Conservation (phyloP, 192 early-diverging fungal genomes). For the Dispira simplex region DNA sequence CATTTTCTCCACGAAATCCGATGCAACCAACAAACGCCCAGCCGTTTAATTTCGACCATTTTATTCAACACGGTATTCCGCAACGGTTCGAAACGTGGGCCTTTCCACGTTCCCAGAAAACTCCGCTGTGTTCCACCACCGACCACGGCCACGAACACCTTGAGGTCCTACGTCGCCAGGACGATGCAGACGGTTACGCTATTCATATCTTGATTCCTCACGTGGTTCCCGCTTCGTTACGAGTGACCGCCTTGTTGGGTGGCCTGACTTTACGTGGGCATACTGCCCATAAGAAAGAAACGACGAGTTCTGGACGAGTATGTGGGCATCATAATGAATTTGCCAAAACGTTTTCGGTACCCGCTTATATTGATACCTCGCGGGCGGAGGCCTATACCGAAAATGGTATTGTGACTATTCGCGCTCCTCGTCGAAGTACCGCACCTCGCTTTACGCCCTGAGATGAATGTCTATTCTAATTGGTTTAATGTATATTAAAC, state of each 20-base stretch:
- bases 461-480: no score
- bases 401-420: conserved; percentile 11
- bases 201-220: conserved; percentile 3
- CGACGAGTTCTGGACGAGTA: background rate
- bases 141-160: background rate
- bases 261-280: conserved; percentile 8
- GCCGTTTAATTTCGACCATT: background rate
- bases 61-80: conserved; percentile 4
- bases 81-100: conserved; percentile 1
- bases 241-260: conserved; percentile 9
- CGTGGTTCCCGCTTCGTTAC: conserved; percentile 6
- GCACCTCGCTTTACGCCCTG: background rate
- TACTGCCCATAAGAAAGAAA: background rate
- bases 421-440: background rate
- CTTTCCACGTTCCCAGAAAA: background rate
- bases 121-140: no score
- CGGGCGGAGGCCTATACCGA: conserved; percentile 2
- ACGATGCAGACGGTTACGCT: background rate
- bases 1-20: background rate
- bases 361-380: conserved; percentile 7
- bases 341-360: conserved; percentile 1
- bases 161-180: conserved; percentile 1
- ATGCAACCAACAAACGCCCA: background rate
- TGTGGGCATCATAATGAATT: background rate
- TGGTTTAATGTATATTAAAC: no score